Evolutionary conservation across 441 rosid species (phyloP).

Genomic region (Eruca vesicaria): DNA sequence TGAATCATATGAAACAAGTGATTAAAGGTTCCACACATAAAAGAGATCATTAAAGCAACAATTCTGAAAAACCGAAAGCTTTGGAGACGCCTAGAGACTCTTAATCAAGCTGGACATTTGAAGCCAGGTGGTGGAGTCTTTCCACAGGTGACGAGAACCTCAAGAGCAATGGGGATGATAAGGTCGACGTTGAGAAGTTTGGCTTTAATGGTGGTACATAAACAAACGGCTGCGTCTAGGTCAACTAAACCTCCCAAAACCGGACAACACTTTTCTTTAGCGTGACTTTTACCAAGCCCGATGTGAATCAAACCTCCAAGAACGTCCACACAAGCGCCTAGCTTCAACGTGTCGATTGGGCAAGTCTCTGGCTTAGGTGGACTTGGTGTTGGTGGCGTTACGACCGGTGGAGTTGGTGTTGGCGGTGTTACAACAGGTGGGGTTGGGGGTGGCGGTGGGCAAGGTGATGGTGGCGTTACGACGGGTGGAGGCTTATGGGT

Average conservation of each 20-base stretch:
- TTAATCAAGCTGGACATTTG: constrained; percentile 48
- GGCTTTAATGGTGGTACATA: constrained; percentile 71
- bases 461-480: not conserved
- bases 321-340: constrained; percentile 74
- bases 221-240: constrained; percentile 79
- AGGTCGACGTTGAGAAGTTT: constrained; percentile 66
- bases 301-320: constrained; percentile 68
- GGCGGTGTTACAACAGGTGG: not conserved
- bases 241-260: constrained; percentile 63
- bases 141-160: constrained; percentile 71
- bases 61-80: constrained; percentile 8
- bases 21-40: constrained; percentile 4
- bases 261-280: constrained; percentile 69
- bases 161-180: constrained; percentile 71
- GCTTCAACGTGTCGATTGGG: constrained; percentile 66
- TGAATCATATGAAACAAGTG: constrained; percentile 17
- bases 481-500: constrained; percentile 13
- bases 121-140: constrained; percentile 71
- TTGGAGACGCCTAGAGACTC: not conserved
- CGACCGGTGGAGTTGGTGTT: constrained; percentile 29
- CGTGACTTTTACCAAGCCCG: constrained; percentile 55
- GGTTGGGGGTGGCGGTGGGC: not conserved
- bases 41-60: constrained; percentile 12
- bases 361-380: constrained; percentile 58
- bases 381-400: constrained; percentile 32